phyloP scores from a whole-genome alignment of 257 asterid species.

The Jaltomata sinuosa region DNA sequence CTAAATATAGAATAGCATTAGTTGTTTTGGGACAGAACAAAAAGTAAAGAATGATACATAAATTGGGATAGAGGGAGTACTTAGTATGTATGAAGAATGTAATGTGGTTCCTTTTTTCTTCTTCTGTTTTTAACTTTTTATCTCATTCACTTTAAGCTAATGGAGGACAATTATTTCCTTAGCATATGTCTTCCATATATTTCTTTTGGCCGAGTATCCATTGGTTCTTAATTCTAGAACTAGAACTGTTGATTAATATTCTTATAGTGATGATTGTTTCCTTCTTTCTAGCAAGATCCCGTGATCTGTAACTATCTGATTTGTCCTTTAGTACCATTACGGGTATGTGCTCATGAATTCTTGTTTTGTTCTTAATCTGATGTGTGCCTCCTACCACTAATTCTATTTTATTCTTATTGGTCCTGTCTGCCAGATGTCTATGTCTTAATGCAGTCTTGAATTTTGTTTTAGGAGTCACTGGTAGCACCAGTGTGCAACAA shows the following conservation, averaged over 20 bases:
- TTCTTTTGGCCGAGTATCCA: neutral
- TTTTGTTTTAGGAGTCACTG: neutral
- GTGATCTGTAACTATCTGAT: neutral
- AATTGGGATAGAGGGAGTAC: neutral
- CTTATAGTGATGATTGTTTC: neutral
- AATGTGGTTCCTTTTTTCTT: neutral
- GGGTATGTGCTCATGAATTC: neutral
- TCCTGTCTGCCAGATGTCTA: neutral
- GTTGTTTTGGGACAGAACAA: neutral
- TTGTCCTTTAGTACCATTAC: neutral
- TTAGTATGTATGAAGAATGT: neutral
- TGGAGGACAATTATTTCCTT: neutral
- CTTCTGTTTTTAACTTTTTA: neutral
- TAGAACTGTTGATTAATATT: neutral
- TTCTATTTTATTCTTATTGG: neutral
- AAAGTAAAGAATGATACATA: neutral
- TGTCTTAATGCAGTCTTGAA: neutral
- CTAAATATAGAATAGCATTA: neutral
- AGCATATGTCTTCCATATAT: neutral
- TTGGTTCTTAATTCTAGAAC: neutral
- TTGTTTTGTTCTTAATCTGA: neutral
- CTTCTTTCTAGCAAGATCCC: neutral
- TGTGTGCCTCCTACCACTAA: neutral
- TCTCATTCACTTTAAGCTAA: neutral
- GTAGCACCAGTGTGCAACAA: neutral